Evolutionary conservation across 1,284 basidiomycete genomes (phyloP), one percentile per base, ranked within the genome.

Genomic region (Malassezia equina): DNA sequence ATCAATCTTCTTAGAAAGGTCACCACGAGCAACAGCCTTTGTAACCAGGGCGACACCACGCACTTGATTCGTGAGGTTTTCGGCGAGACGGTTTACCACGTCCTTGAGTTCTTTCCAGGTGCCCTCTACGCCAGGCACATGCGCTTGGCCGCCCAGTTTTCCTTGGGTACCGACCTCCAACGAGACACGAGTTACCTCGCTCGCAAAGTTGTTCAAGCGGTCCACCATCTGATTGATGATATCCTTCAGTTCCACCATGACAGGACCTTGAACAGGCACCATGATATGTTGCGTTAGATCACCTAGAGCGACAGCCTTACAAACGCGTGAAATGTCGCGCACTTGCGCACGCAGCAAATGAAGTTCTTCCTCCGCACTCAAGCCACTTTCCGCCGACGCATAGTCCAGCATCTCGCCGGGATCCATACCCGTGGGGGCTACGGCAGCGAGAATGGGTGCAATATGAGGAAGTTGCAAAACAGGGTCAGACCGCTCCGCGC

Each of bases 201-300:
- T 84, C 8, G 93, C 90, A 71, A 95, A 94, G 1, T 86, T 86
- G 59, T 85, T 86, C 61, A 93, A 78, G 65, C 91, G 88, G 71
- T 87, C 84, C 17, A 76, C 76, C 88, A 96, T 95, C 41, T 86
- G 85, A 72, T 96, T 96, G 79, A 96, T 94, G 66, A 93, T 90
- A 64, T 95, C 89, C 80, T 95, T 95, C 70, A 96, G 83, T 76
- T 94, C 88, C 17, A 91, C 86, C 90, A 98, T 94, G 58, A 93
- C 88, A 56, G 87, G 86, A 62, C 91, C 91, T 76, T 95, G 88
- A 6, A 95, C 93, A 28, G 86, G 87, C 6, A 95, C 90, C 39
- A 88, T 91, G 63, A 98, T 94, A 79, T 94, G 93, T 78, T 95
- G 88, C 42, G 85, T 86, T 62, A 98, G 78, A 75, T 98, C 93